Evolutionary conservation across 1,284 basidiomycete genomes (phyloP), one percentile per base, ranked within the genome.

Genomic region (Leccinum fallax): DNA sequence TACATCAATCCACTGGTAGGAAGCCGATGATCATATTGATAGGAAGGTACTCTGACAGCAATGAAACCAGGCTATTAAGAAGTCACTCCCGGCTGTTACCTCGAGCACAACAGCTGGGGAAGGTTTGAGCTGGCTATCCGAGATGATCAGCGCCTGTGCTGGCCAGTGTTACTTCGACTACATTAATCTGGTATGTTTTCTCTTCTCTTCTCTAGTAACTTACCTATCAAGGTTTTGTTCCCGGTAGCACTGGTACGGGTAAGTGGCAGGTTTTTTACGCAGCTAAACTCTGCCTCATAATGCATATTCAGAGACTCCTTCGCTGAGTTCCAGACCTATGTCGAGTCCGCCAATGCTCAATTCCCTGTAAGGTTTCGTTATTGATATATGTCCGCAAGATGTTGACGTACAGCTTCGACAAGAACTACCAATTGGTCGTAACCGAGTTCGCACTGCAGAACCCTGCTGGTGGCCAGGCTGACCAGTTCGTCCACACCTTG

Each of bases 1-100:
- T 63, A 76, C 46, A 70, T 79, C 28, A 79, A 78, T 57, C 75
- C 76, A 16, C 36, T 78, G 67, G 71, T 76, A 67, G 19, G 70
- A 7, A 48, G 16, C 15, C 11, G 10, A 15, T 49, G 6, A 13
- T 21, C 10, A 16, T 40, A 43, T 26, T 8, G 5, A 36, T 13
- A 4, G 5, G 28, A 19, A 2, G 8, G 16, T 34, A 16, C 9
- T 5, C 57, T 66, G 4, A 71, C 7, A 3, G 4, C 30, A 49
- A 63, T 9, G 15, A 54, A 34, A 53, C 57, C n/a, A 76, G 77
- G 13, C 63, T 2, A 69, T 73, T 30, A 75, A 72, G 62, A 78
- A 71, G 61, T 76, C 74, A 1, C 71, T 78, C 34, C 78, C 78
- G 7, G 71, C 76, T 0, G 73, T 79, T 10, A 71, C 72, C 11